A percentile compares a stretch with the other conserved stretches of the same genome.
Evolutionary conservation across 2,329 filamentous ascomycete species (phyloP).

Genomic region (Cyphellophora attinorum): DNA sequence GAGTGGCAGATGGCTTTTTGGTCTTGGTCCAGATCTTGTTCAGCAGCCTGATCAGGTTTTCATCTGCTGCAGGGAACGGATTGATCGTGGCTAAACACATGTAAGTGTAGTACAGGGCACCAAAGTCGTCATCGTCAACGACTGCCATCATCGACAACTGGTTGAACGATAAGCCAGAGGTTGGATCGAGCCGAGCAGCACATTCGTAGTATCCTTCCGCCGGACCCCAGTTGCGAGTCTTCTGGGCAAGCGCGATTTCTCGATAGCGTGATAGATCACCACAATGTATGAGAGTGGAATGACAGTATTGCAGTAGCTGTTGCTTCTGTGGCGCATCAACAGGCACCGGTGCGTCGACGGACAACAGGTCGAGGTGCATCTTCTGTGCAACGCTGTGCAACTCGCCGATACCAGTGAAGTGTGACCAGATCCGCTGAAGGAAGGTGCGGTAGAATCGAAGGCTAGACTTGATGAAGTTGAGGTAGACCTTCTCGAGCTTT

Average conservation of each 20-base stretch:
- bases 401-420: constrained; percentile 48
- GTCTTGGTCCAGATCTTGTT: constrained; percentile 48
- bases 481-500: constrained; percentile 72
- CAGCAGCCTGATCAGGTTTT: constrained; percentile 75
- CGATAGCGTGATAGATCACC: constrained; percentile 88
- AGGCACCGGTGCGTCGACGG: constrained; percentile 33
- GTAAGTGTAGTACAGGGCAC: constrained; percentile 83
- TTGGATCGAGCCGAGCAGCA: constrained; percentile 67
- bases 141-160: constrained; percentile 81
- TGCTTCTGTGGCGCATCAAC: constrained; percentile 42
- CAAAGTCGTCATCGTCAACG: constrained; percentile 66
- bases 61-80: constrained; percentile 63
- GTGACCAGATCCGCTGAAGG: constrained; percentile 63
- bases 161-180: constrained; percentile 75
- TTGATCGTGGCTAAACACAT: constrained; percentile 65
- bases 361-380: constrained; percentile 39
- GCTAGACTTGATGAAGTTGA: constrained; percentile 75
- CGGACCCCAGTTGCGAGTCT: constrained; percentile 64
- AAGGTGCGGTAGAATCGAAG: constrained; percentile 83
- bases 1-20: constrained; percentile 9
- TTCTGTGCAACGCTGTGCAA: constrained; percentile 47
- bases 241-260: constrained; percentile 50
- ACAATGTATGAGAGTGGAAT: constrained; percentile 73
- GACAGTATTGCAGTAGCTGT: constrained; percentile 63
- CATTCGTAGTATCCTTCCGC: constrained; percentile 78